Evolutionary conservation across 257 asterid genomes (phyloP).

Genomic region (Euphrasia confusa): DNA sequence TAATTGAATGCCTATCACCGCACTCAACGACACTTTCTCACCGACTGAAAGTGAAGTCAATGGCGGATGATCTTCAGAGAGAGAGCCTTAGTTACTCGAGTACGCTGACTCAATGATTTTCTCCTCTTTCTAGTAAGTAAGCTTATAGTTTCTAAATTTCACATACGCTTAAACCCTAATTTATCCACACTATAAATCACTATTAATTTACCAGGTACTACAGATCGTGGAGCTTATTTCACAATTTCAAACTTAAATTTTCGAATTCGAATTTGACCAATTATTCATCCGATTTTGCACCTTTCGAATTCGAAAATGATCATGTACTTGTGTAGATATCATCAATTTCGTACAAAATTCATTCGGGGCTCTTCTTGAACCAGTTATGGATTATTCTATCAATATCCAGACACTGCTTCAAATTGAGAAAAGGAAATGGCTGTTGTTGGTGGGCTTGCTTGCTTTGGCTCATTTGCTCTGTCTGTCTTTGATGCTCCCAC

Average conservation of each 20-base stretch:
- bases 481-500: slow-evolving; percentile 77
- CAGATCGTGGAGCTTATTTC: slow-evolving; percentile 13
- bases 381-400: slow-evolving; percentile 35
- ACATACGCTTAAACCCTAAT: neutral
- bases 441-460: slow-evolving; percentile 58
- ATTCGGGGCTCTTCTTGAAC: slow-evolving; percentile 8
- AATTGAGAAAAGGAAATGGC: slow-evolving; percentile 68
- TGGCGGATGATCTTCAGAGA: no score
- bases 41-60: no score
- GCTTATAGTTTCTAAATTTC: slow-evolving; percentile 24
- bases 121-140: slow-evolving; percentile 23
- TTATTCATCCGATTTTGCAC: neutral
- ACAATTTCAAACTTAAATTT: neutral
- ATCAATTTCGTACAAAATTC: neutral
- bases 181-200: neutral
- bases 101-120: neutral
- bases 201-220: no score
- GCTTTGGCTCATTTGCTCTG: slow-evolving; percentile 68
- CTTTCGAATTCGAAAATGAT: neutral
- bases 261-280: neutral
- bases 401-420: slow-evolving; percentile 41
- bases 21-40: no score
- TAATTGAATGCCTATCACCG: no score
- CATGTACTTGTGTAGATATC: neutral
- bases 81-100: no score